Base-by-base conservation (phyloP, 352 stramenopile species). In the Globisporangium paddicum region DNA sequence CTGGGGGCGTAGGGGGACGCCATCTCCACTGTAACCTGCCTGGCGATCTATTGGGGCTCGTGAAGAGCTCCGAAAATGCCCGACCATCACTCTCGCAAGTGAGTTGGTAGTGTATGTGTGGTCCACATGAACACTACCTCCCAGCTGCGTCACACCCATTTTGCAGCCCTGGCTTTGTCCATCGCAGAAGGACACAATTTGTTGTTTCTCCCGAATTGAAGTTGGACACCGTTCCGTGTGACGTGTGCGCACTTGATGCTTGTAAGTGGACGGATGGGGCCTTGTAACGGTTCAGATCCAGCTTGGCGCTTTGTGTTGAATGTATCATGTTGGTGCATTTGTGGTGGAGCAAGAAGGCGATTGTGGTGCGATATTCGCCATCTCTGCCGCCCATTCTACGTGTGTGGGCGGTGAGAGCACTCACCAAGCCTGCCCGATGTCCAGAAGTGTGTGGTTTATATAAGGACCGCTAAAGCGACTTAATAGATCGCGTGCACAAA, bases 241-340 rank as follows among this genome's bases (percentile, higher is more conserved):
- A 78, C 70, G 67, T 71, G 67, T 68, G 64, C n/a, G 57, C 2
- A 66, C 11, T 53, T 66, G 62, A 2, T 21, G 14, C 38, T 56
- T 51, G 40, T 60, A 57, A 25, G 41, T 63, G 56, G 46, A 63
- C 56, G 35, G 5, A 6, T 1, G 25, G 11, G 21, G 34, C 37
- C 14, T n/a, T n/a, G 6, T 32, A 16, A 46, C 25, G 16, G 35
- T 23, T 55, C n/a, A 42, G 23, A 46, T 46, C 8, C 40, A 18
- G 23, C n/a, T n/a, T n/a, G n/a, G 25, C 5, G 23, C 18, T 19
- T 50, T 23, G 7, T 38, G n/a, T 52, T 52, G 45, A 35, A n/a
- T 8, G 14, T 23, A 25, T 23, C 23, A 47, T 7, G 14, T n/a
- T 35, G 13, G 14, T 34, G 13, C 21, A 16, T 40, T 40, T 42